phyloP scores from a whole-genome alignment of 352 stramenopile species.

The Phytopythium chamaehyphon region DNA sequence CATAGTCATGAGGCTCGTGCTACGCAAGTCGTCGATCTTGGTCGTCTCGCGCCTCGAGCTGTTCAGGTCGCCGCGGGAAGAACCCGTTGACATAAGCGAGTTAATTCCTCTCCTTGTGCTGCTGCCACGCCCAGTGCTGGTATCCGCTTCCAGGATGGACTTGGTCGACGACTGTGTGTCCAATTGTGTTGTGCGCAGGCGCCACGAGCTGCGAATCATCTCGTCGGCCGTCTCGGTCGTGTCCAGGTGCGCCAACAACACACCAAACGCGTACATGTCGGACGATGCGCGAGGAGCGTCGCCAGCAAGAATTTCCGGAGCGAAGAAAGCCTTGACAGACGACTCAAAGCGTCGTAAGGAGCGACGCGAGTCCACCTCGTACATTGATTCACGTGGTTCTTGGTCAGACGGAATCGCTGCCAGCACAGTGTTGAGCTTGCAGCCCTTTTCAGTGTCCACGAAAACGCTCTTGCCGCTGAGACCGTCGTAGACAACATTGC shows the following conservation, averaged over 20 bases:
- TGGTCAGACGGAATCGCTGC: conserved; percentile 46
- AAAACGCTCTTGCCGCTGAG: conserved; percentile 68
- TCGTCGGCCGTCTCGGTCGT: conserved; percentile 50
- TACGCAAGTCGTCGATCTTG: conserved; percentile 17
- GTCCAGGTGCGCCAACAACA: conserved; percentile 61
- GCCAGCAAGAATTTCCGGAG: conserved; percentile 51
- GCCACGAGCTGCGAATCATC: conserved; percentile 59
- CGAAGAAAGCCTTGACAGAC: conserved; percentile 37
- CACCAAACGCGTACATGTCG: conserved; percentile 75
- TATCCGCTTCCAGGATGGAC: conserved; percentile 12
- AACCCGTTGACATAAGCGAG: conserved; percentile 4
- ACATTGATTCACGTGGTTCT: conserved; percentile 2
- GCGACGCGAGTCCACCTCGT: conserved; percentile 16
- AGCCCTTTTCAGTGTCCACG: conserved; percentile 65
- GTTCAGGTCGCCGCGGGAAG: conserved; percentile 19
- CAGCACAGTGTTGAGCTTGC: conserved; percentile 75
- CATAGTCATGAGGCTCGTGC: conserved; percentile 46
- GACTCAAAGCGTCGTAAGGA: conserved; percentile 24
- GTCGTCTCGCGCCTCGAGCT: conserved; percentile 29
- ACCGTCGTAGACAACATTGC: conserved; percentile 67
- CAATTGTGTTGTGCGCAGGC: conserved; percentile 39
- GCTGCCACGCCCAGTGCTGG: background rate
- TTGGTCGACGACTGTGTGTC: conserved; percentile 11
- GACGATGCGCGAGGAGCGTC: conserved; percentile 36
- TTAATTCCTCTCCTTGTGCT: background rate